Percentiles rank a stretch among this genome's conserved stretches.
These are phyloP conservation scores for Alternaria atra DNA, from an alignment of 2,329 filamentous ascomycete species.

Conservation along the genomic window DNA sequence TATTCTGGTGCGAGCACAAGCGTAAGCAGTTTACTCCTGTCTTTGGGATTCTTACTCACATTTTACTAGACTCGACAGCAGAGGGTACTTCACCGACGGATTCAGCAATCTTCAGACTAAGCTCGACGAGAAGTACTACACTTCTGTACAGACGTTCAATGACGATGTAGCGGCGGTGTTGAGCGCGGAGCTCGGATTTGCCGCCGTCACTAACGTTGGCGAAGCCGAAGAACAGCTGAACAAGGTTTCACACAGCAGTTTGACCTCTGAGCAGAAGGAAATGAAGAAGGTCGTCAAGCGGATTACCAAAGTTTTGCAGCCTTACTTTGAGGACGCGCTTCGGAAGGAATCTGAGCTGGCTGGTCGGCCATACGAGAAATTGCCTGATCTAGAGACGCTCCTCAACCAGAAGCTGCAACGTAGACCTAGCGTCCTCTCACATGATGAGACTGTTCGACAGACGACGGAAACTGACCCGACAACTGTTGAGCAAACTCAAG, in stretches of 20 bases:
- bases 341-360: constrained; percentile 83
- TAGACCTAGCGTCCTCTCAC: constrained; percentile 55
- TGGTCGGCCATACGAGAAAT: constrained; percentile 73
- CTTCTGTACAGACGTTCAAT: constrained; percentile 68
- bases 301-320: constrained; percentile 84
- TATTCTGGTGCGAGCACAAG: constrained; percentile 79
- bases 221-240: constrained; percentile 56
- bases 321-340: constrained; percentile 77
- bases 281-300: constrained; percentile 86
- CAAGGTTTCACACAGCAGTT: constrained; percentile 51
- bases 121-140: constrained; percentile 66
- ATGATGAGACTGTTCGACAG: constrained; percentile 32
- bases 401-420: constrained; percentile 70
- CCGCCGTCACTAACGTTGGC: constrained; percentile 52
- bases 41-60: constrained; percentile 2
- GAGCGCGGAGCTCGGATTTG: constrained; percentile 62
- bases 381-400: constrained; percentile 77
- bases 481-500: constrained; percentile 19
- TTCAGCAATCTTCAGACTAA: constrained; percentile 63
- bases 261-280: constrained; percentile 75
- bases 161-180: constrained; percentile 66
- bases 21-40: constrained; percentile 68
- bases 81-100: constrained; percentile 63
- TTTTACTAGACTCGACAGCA: constrained; percentile 54
- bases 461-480: constrained; percentile 30